These are phyloP conservation scores for Gynochthodes officinalis DNA, from an alignment of 257 asterid species.

Conservation along the genomic window DNA sequence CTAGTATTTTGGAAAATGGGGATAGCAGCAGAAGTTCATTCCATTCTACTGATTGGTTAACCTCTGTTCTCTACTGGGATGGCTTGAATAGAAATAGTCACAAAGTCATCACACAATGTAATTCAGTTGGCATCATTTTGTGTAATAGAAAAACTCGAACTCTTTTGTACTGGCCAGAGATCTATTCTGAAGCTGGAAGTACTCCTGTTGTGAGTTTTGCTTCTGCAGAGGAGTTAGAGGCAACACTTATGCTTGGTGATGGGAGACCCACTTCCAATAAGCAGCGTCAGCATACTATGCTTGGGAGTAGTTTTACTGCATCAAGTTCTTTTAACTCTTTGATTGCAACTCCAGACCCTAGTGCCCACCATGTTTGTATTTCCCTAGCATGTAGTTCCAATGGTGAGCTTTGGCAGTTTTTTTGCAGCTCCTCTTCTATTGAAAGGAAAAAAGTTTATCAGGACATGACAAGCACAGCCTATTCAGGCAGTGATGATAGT, in stretches of 20 bases:
- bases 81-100: conserved; percentile 37
- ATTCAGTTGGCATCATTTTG: conserved; percentile 67
- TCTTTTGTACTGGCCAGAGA: conserved; percentile 77
- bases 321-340: conserved; percentile 53
- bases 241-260: conserved; percentile 23
- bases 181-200: conserved; percentile 38
- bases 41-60: conserved; percentile 60
- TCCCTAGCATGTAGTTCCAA: conserved; percentile 77
- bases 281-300: conserved; percentile 36
- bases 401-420: conserved; percentile 70
- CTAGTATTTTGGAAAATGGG: conserved; percentile 36
- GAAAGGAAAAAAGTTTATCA: conserved; percentile 38
- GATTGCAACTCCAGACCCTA: conserved; percentile 65
- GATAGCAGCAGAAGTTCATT: conserved; percentile 34
- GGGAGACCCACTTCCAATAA: conserved; percentile 37
- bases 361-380: conserved; percentile 43
- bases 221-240: conserved; percentile 42
- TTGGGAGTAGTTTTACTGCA: conserved; percentile 31
- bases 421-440: conserved; percentile 59
- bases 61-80: conserved; percentile 66
- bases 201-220: conserved; percentile 49
- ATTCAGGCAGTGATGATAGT: conserved; percentile 42
- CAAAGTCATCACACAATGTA: conserved; percentile 36
- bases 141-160: conserved; percentile 53
- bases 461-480: conserved; percentile 27